phyloP scores from a whole-genome alignment of 805 yeast species.

The Yarrowia sp. region DNA sequence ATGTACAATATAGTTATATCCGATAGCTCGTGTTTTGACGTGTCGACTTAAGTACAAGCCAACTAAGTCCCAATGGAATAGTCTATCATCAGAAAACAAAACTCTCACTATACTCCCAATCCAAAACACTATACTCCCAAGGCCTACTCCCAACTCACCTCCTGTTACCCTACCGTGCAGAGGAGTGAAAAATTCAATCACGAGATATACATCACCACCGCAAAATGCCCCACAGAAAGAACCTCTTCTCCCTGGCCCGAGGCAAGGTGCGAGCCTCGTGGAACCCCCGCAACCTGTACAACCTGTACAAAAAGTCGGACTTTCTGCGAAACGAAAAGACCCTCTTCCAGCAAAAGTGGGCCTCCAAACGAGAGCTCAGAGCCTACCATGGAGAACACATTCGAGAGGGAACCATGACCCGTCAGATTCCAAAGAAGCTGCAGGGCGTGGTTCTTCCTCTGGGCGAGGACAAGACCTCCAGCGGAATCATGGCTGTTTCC shows the following conservation, averaged over 20 bases:
- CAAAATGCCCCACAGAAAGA: constrained; percentile 36
- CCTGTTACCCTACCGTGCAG: background rate
- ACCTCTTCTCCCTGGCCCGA: constrained; percentile 39
- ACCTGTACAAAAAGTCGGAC: constrained; percentile 35
- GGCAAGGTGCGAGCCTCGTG: constrained; percentile 71
- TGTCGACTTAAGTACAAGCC: background rate
- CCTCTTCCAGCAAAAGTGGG: constrained; percentile 89
- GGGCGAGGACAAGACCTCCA: background rate
- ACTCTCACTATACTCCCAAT: too few relatives aligned
- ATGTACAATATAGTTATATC: background rate
- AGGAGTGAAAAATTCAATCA: constrained; percentile 10
- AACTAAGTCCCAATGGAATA: background rate
- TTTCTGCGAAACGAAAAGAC: constrained; percentile 38
- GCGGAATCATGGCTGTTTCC: background rate
- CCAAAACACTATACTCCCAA: background rate
- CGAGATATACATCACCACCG: background rate
- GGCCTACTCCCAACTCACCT: background rate
- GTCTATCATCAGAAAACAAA: too few relatives aligned
- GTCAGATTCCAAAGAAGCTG: constrained; percentile 61
- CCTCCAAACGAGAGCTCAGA: constrained; percentile 85
- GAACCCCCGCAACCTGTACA: constrained; percentile 89
- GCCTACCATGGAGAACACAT: constrained; percentile 94
- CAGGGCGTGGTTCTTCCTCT: constrained; percentile 63
- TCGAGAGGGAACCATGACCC: constrained; percentile 78
- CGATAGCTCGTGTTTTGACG: too few relatives aligned